Evolutionary conservation across 139 green algal species (phyloP), one percentile per base, ranked within the genome.

Genomic region (Haematococcus lacustris): DNA sequence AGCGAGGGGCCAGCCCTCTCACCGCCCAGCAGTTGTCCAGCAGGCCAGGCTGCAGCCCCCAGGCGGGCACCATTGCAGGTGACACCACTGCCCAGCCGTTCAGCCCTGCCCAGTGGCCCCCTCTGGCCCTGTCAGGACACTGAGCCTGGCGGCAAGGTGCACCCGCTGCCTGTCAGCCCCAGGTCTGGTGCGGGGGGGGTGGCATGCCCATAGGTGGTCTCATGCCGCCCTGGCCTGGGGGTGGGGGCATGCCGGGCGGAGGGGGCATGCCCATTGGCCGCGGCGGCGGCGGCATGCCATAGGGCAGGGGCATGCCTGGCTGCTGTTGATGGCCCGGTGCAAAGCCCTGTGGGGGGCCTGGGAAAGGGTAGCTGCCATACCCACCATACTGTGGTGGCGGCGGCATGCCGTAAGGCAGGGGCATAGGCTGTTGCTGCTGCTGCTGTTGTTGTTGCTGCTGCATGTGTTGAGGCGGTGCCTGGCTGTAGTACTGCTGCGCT

Each of bases 231-330:
- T 21, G 59, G 23, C 53, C 37, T 7, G 74, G 69, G 1, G 73
- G 73, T 0, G 65, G 73, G 32, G 68, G 72, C 77, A 78, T 78
- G 72, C 77, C 77, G 0, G 71, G 74, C n/a, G 71, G 79, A 33
- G 35, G 57, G 21, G 13, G 35, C 64, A 78, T 73, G 38, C 68
- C 50, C 74, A 70, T 70, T 30, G 68, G 50, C 5, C 62, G 38
- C 5, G 71, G 71, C 1, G 73, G 73, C 43, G 78, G 75, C 5
- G 68, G 71, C 70, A 74, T 71, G 68, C 77, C 71, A 21, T 67
- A 67, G 28, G 77, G 78, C 50, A 68, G 72, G 40, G 3, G 39
- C 68, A 50, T 53, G 7, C 40, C 68, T 34, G 62, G 62, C 9
- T 13, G 62, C 28, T 5, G 9, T 30, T 68, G 26, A 28, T 13